A percentile compares a stretch with the other conserved stretches of the same genome.
Evolutionary conservation across 352 stramenopile genomes (phyloP).

Genomic region (Phytophthora citrophthora): DNA sequence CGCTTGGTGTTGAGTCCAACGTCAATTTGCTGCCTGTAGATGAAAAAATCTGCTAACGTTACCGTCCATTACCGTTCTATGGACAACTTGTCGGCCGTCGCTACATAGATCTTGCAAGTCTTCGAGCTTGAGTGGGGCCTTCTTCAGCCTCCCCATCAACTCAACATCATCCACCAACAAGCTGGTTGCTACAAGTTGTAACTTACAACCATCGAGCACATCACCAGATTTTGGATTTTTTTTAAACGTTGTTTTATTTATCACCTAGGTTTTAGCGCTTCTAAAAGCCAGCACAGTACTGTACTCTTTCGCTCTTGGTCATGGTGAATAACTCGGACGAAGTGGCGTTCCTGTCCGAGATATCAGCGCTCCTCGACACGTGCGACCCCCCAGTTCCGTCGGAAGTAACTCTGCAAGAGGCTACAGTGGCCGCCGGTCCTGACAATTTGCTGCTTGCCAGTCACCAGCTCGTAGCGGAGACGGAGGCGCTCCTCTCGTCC

Average conservation of each 20-base stretch:
- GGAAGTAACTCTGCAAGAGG: background rate
- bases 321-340: background rate
- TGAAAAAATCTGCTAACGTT: slow-evolving; percentile 5
- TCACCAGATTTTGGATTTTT: too few species aligned
- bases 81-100: slow-evolving; percentile 47
- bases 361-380: slow-evolving; percentile 9
- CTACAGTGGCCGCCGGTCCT: too few species aligned
- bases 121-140: slow-evolving; percentile 47
- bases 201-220: too few species aligned
- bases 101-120: slow-evolving; percentile 51
- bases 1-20: slow-evolving; percentile 31
- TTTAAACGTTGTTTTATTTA: too few species aligned
- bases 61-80: slow-evolving; percentile 7
- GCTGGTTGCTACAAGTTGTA: too few species aligned
- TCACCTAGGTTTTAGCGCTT: too few species aligned
- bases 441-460: slow-evolving; percentile 11
- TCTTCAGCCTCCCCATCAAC: slow-evolving; percentile 38
- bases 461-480: slow-evolving; percentile 15
- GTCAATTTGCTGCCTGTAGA: slow-evolving; percentile 13
- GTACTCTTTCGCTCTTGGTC: background rate
- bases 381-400: background rate
- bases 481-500: slow-evolving; percentile 15
- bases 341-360: slow-evolving; percentile 6
- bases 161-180: slow-evolving; percentile 50
- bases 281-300: too few species aligned